Conservation (phyloP, 192 early-diverging fungal genomes). For the Coemansia sp. region DNA sequence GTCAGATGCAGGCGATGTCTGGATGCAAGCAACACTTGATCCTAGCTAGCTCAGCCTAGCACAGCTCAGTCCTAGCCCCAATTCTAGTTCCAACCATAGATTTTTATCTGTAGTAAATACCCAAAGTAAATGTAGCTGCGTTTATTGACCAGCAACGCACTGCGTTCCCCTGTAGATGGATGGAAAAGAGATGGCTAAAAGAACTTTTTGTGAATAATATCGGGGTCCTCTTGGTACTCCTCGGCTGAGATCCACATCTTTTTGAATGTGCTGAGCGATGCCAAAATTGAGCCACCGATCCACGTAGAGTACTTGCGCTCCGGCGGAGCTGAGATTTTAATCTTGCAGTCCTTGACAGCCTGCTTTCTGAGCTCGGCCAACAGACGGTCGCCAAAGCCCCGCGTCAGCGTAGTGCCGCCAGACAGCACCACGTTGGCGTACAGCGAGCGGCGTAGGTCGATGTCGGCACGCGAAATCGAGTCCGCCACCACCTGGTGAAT, state of each 20-base stretch:
- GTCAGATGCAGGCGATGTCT: slow-evolving; percentile 3
- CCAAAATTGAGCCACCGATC: slow-evolving; percentile 96
- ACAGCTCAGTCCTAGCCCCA: background rate
- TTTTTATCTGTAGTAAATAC: background rate
- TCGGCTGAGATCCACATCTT: slow-evolving; percentile 99
- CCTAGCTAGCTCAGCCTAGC: background rate
- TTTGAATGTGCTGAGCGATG: slow-evolving; percentile 95
- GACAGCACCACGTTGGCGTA: slow-evolving; percentile 91
- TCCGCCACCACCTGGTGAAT: slow-evolving; percentile 92
- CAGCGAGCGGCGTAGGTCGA: slow-evolving; percentile 86
- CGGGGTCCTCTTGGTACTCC: slow-evolving; percentile 95
- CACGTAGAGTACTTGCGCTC: slow-evolving; percentile 98
- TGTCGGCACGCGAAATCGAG: slow-evolving; percentile 88
- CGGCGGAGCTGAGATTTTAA: slow-evolving; percentile 94
- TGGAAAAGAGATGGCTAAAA: slow-evolving; percentile 46
- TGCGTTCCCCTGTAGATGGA: no score
- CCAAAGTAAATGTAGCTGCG: background rate
- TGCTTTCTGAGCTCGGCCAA: slow-evolving; percentile 84
- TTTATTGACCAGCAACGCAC: background rate
- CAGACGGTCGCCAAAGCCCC: slow-evolving; percentile 90
- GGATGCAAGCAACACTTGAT: slow-evolving; percentile 23
- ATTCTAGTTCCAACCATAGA: background rate
- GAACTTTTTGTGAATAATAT: slow-evolving; percentile 81
- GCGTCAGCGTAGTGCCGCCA: slow-evolving; percentile 92
- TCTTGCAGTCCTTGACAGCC: slow-evolving; percentile 89